A percentile compares a stretch with the other conserved stretches of the same genome.
Evolutionary conservation across 257 asterid genomes (phyloP).

Genomic region (Solanum commersonii): DNA sequence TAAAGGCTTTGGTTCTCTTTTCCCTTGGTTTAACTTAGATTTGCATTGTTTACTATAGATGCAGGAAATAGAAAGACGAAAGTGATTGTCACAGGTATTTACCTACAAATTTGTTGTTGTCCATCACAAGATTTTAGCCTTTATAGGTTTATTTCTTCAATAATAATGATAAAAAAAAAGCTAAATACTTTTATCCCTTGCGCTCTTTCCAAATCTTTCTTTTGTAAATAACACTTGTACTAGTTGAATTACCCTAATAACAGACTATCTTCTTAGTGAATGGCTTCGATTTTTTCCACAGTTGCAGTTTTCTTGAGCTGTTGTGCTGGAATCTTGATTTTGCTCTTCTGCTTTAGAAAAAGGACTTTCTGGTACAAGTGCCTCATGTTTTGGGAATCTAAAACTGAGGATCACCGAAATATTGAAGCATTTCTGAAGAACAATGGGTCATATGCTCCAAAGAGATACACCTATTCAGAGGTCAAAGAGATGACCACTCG

Average conservation of each 20-base stretch:
- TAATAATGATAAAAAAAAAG: neutral
- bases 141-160: neutral
- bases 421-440: conserved; percentile 2
- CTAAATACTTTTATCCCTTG: neutral
- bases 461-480: neutral
- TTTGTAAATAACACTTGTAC: neutral
- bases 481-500: neutral
- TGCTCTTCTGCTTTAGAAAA: neutral
- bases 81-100: neutral
- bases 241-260: neutral
- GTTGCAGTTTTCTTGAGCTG: neutral
- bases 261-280: neutral
- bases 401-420: neutral
- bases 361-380: neutral
- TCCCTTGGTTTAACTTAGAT: neutral
- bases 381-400: neutral
- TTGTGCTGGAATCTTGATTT: neutral
- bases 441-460: neutral
- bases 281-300: neutral
- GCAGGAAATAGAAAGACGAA: neutral
- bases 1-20: neutral
- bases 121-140: neutral
- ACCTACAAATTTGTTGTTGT: neutral
- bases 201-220: neutral
- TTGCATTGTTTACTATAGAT: neutral